Evolutionary conservation across 2,329 filamentous ascomycete genomes (phyloP).

Genomic region (Sphaceloma murrayae): DNA sequence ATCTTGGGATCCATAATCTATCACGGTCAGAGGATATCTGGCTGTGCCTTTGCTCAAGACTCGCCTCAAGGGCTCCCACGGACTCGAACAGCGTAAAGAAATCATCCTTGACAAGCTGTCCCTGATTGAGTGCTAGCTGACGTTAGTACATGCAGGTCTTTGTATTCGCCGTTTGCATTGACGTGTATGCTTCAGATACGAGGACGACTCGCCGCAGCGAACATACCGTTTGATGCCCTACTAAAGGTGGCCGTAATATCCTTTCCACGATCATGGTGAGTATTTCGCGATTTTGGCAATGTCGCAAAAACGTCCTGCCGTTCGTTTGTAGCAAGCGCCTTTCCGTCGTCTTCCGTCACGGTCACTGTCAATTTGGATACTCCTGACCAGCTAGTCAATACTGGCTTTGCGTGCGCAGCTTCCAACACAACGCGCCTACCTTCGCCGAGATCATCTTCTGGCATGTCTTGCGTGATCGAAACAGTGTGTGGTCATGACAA

Average conservation of each 20-base stretch:
- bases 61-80: conserved; percentile 69
- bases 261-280: conserved; percentile 11
- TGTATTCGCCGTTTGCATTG: not conserved
- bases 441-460: conserved; percentile 20
- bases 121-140: conserved; percentile 37
- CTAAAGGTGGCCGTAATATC: conserved; percentile 32
- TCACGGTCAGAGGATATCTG: conserved; percentile 3
- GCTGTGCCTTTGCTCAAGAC: not conserved
- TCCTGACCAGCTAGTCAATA: not conserved
- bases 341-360: conserved; percentile 4
- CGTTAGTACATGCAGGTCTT: not conserved
- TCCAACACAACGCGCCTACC: conserved; percentile 16
- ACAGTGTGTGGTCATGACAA: not conserved
- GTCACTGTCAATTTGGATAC: conserved; percentile 7
- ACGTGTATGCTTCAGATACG: not conserved
- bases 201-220: too few relatives aligned
- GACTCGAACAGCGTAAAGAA: conserved; percentile 90
- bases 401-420: not conserved
- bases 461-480: conserved; percentile 18
- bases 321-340: not conserved
- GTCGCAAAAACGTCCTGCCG: not conserved
- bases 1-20: conserved; percentile 99
- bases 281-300: not conserved
- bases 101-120: conserved; percentile 86
- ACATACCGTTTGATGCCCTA: conserved; percentile 26